Evolutionary conservation across 164 flowering plant species (phyloP).

Genomic region (Tetrastigma voinierianum): DNA sequence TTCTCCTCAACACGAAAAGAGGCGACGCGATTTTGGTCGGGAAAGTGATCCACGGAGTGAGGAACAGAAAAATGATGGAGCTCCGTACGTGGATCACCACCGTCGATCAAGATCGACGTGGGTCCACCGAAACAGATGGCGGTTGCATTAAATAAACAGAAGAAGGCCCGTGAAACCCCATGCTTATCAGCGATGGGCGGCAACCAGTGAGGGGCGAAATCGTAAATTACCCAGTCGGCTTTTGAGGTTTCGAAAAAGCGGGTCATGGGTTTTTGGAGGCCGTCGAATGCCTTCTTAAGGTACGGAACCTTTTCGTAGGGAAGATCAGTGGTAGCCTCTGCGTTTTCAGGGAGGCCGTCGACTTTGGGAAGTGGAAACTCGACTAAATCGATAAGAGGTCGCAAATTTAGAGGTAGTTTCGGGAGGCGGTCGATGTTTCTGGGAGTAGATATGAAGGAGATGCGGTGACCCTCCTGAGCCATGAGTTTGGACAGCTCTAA

Average conservation of each 20-base stretch:
- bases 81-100: background rate
- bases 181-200: conserved; percentile 18
- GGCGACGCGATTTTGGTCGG: conserved; percentile 7
- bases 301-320: conserved; percentile 13
- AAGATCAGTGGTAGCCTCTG: conserved; percentile 32
- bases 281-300: conserved; percentile 28
- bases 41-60: conserved; percentile 26
- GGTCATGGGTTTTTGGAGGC: conserved; percentile 10
- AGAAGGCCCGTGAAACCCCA: conserved; percentile 15
- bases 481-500: conserved; percentile 38
- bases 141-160: conserved; percentile 18
- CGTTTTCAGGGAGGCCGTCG: conserved; percentile 15
- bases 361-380: conserved; percentile 11
- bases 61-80: conserved; percentile 3
- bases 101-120: background rate
- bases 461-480: conserved; percentile 34
- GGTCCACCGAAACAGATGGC: conserved; percentile 6
- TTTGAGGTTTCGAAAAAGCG: background rate
- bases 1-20: conserved; percentile 1
- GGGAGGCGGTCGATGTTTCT: conserved; percentile 32
- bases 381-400: conserved; percentile 16
- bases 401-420: conserved; percentile 10
- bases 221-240: conserved; percentile 38
- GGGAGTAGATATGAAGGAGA: conserved; percentile 34
- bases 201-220: conserved; percentile 34